A percentile compares a stretch with the other conserved stretches of the same genome.
Conservation (phyloP, 345 rosid genomes). For the Raphanus sativus region DNA sequence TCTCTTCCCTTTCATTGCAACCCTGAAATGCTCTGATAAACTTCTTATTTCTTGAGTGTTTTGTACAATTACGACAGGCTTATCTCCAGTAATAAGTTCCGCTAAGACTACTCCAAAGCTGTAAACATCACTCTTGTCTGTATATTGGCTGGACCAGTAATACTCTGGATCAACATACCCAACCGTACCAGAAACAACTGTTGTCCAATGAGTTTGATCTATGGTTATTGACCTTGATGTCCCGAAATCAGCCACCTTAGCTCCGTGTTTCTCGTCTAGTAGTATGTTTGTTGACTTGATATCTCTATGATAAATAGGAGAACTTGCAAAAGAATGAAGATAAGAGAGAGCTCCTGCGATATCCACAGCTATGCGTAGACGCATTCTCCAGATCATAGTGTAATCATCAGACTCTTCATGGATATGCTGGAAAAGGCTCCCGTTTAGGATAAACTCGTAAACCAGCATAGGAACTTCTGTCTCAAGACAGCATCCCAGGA, state of each 20-base stretch:
- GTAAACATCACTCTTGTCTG: background rate
- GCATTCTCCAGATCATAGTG: background rate
- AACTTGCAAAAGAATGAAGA: background rate
- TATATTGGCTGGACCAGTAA: background rate
- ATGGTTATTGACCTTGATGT: background rate
- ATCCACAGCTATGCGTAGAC: background rate
- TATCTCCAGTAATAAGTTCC: constrained; percentile 18
- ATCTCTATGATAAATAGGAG: background rate
- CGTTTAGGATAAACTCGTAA: background rate
- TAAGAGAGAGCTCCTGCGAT: background rate
- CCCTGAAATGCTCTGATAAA: constrained; percentile 45
- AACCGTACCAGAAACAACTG: background rate
- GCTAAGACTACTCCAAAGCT: background rate
- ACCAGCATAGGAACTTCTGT: background rate
- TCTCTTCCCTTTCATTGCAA: constrained; percentile 44
- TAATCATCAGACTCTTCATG: background rate
- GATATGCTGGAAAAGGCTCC: background rate
- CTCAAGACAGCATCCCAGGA: background rate
- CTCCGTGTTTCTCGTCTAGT: background rate
- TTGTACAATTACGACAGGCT: constrained; percentile 32
- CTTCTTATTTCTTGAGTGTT: constrained; percentile 45
- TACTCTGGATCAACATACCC: background rate
- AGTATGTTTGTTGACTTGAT: background rate
- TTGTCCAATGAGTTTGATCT: background rate
- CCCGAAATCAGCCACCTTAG: background rate